phyloP scores from a whole-genome alignment of 371 early-diverging fungal species.

The Coemansia sp. region DNA sequence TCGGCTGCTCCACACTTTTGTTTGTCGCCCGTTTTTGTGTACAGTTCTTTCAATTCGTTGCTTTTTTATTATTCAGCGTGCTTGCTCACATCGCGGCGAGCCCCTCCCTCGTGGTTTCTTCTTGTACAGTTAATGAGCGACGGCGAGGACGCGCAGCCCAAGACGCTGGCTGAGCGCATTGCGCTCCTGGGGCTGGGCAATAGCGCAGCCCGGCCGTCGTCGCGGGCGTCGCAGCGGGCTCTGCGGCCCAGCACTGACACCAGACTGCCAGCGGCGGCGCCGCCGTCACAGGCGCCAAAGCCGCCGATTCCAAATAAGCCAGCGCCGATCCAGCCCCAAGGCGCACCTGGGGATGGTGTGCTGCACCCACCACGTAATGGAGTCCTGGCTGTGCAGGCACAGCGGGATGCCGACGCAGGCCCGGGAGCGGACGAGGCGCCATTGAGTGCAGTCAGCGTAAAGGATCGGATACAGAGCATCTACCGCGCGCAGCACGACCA shows the following conservation, averaged over 20 bases:
- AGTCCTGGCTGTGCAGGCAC: slow-evolving; percentile 17
- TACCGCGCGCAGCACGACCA: background rate
- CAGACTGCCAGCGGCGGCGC: background rate
- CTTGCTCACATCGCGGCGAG: too few species aligned
- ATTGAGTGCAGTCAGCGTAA: slow-evolving; percentile 7
- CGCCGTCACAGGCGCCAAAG: slow-evolving; percentile 21
- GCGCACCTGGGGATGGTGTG: background rate
- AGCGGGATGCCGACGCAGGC: background rate
- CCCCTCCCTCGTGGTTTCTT: too few species aligned
- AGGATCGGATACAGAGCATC: slow-evolving; percentile 32
- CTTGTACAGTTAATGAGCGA: slow-evolving; percentile 18
- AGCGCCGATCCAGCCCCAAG: background rate
- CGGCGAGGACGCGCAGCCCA: slow-evolving; percentile 35
- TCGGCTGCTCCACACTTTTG: too few species aligned
- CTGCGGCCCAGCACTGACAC: background rate
- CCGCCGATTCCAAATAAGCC: slow-evolving; percentile 14
- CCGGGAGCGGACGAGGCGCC: background rate
- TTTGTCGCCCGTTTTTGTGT: too few species aligned
- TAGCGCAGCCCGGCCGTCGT: slow-evolving; percentile 15
- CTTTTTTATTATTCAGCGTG: too few species aligned
- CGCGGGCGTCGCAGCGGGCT: slow-evolving; percentile 12
- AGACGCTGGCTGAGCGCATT: slow-evolving; percentile 46
- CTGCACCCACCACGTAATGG: slow-evolving; percentile 5
- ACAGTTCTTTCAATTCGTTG: too few species aligned
- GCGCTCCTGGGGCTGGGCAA: slow-evolving; percentile 37